A percentile compares a stretch with the other conserved stretches of the same genome.
Conservation (phyloP, 495 filamentous ascomycete genomes). For the Melanomma pulvis-pyrius region DNA sequence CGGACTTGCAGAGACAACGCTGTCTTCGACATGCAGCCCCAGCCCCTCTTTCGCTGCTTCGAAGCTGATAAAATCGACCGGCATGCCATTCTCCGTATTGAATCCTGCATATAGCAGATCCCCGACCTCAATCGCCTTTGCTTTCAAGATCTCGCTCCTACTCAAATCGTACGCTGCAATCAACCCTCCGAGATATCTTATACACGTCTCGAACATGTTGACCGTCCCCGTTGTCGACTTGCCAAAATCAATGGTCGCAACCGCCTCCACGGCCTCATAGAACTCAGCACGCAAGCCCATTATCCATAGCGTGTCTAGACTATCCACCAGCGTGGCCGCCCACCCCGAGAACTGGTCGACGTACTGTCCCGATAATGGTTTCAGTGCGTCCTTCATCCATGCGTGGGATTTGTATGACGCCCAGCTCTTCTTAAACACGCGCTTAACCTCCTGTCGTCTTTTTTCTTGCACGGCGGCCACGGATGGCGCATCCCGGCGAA, state of each 20-base stretch:
- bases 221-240: constrained; percentile 38
- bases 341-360: constrained; percentile 63
- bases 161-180: constrained; percentile 47
- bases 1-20: constrained; percentile 48
- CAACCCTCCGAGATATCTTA: constrained; percentile 47
- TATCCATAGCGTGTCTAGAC: constrained; percentile 64
- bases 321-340: constrained; percentile 63
- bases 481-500: constrained; percentile 28
- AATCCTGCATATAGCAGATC: constrained; percentile 47
- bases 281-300: constrained; percentile 65
- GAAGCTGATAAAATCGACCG: constrained; percentile 55
- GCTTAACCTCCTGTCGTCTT: constrained; percentile 37
- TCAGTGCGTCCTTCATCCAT: constrained; percentile 46
- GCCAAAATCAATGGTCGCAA: constrained; percentile 59
- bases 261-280: constrained; percentile 58
- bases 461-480: constrained; percentile 22
- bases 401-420: constrained; percentile 42
- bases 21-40: constrained; percentile 48
- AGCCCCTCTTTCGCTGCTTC: constrained; percentile 43
- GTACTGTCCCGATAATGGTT: constrained; percentile 40
- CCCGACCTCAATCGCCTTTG: constrained; percentile 46
- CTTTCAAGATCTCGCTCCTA: constrained; percentile 39
- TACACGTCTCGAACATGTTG: constrained; percentile 49
- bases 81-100: constrained; percentile 48
- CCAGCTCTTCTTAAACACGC: constrained; percentile 43